Percentiles rank a stretch among this genome's conserved stretches.
Evolutionary conservation across 768 basidiomycete genomes (phyloP).

Genomic region (Termitomyces sp.): DNA sequence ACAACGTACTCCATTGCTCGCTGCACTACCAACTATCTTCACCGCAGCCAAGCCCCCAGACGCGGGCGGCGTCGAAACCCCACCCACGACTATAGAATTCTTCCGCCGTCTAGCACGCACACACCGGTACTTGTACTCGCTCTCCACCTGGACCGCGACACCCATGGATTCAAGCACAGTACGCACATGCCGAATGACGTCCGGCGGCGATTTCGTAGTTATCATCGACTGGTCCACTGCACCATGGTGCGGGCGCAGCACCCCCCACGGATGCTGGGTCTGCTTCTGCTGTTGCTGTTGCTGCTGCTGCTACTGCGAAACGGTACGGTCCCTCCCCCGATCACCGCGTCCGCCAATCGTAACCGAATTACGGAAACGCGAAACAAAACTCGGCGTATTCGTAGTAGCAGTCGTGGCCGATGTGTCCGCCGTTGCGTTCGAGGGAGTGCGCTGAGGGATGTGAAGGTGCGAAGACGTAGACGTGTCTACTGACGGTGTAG

Average conservation of each 20-base stretch:
- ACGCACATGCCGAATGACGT: conserved; percentile 83
- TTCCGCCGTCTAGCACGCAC: conserved; percentile 73
- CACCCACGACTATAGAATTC: conserved; percentile 32
- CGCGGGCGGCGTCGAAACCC: conserved; percentile 25
- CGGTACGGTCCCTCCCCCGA: conserved; percentile 16
- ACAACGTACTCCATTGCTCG: conserved; percentile 75
- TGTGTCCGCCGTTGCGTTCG: conserved; percentile 33
- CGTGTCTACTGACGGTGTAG: no score
- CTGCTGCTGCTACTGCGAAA: conserved; percentile 18
- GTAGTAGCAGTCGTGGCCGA: conserved; percentile 22
- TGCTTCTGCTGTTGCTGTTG: conserved; percentile 4
- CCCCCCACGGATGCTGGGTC: conserved; percentile 26
- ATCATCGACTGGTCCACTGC: conserved; percentile 88
- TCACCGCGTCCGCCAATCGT: conserved; percentile 31
- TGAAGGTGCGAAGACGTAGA: conserved; percentile 15
- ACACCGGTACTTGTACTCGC: conserved; percentile 88
- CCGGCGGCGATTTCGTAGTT: conserved; percentile 76
- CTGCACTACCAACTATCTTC: conserved; percentile 75
- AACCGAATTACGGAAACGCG: conserved; percentile 45
- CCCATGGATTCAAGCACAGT: conserved; percentile 85
- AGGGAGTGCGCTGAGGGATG: conserved; percentile 36
- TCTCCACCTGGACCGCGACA: conserved; percentile 81
- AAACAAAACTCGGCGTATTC: conserved; percentile 35
- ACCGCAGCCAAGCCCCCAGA: conserved; percentile 54
- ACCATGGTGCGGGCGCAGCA: conserved; percentile 82